A percentile compares a stretch with the other conserved stretches of the same genome.
Conservation (phyloP, 371 early-diverging fungal genomes). For the Conidiobolus incongruus region DNA sequence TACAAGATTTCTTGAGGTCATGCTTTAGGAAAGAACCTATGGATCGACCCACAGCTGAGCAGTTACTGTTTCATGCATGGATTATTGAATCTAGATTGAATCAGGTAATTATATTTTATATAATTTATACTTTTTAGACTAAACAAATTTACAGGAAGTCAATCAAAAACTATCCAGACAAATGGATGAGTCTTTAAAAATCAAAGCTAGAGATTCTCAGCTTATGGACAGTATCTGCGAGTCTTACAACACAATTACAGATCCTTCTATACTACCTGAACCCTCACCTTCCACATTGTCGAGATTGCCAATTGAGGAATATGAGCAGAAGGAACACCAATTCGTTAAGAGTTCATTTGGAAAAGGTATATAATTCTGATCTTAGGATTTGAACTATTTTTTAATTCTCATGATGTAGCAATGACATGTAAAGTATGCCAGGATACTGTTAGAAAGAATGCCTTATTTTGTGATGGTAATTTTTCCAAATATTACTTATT, state of each 20-base stretch:
- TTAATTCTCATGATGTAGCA: slow-evolving; percentile 10
- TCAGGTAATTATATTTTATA: slow-evolving; percentile 4
- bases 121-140: slow-evolving; percentile 8
- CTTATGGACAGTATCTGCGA: not conserved
- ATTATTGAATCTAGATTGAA: slow-evolving; percentile 16
- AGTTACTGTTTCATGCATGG: slow-evolving; percentile 48
- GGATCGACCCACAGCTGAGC: slow-evolving; percentile 37
- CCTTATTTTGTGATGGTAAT: slow-evolving; percentile 15
- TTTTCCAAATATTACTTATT: not conserved
- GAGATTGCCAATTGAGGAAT: slow-evolving; percentile 1
- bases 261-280: not conserved
- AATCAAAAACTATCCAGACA: not conserved
- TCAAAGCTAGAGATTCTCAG: not conserved
- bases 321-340: slow-evolving; percentile 7
- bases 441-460: slow-evolving; percentile 12
- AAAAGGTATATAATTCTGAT: slow-evolving; percentile 12
- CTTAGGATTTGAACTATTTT: not conserved
- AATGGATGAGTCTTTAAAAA: not conserved
- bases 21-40: slow-evolving; percentile 67
- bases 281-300: not conserved
- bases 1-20: slow-evolving; percentile 38
- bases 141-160: not conserved
- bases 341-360: slow-evolving; percentile 17
- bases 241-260: not conserved
- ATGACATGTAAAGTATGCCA: slow-evolving; percentile 14